phyloP scores from a whole-genome alignment of 805 yeast species.

The Yarrowia keelungensis region DNA sequence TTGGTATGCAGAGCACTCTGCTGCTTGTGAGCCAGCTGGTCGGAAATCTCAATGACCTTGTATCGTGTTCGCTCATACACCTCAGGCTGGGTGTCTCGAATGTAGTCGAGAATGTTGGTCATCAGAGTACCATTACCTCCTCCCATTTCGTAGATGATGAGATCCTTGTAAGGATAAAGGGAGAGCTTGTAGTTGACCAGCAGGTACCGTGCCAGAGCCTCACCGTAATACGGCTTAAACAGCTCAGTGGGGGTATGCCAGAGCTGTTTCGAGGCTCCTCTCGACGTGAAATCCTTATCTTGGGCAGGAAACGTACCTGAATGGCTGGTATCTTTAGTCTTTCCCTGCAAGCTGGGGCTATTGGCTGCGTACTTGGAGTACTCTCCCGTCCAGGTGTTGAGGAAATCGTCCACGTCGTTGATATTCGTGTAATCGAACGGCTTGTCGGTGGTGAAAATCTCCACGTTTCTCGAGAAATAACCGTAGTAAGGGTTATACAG shows the following conservation, averaged over 20 bases:
- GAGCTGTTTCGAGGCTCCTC: conserved; percentile 60
- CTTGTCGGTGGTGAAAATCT: conserved; percentile 69
- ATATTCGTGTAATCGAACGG: conserved; percentile 69
- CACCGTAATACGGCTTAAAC: conserved; percentile 82
- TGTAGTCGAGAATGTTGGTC: conserved; percentile 72
- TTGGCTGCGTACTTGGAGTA: conserved; percentile 59
- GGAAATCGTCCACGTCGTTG: conserved; percentile 70
- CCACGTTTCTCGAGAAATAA: conserved; percentile 78
- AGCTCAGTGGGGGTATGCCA: conserved; percentile 94
- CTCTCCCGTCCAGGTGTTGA: conserved; percentile 69
- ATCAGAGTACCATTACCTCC: conserved; percentile 90
- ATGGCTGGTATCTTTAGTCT: conserved; percentile 39
- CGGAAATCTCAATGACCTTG: conserved; percentile 74
- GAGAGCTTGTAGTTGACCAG: conserved; percentile 73
- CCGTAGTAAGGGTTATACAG: conserved; percentile 84
- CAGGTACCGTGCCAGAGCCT: conserved; percentile 81
- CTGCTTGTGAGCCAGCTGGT: conserved; percentile 67
- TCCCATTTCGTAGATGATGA: conserved; percentile 84
- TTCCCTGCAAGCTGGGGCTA: conserved; percentile 42
- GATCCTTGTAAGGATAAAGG: conserved; percentile 70
- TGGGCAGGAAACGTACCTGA: conserved; percentile 36
- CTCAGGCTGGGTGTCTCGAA: conserved; percentile 69
- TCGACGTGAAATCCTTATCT: conserved; percentile 27
- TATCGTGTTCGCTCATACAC: conserved; percentile 73
- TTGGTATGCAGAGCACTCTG: conserved; percentile 48